These are phyloP conservation scores for Cercospora sp. DNA, from an alignment of 2,329 filamentous ascomycete genomes.

Conservation along the genomic window DNA sequence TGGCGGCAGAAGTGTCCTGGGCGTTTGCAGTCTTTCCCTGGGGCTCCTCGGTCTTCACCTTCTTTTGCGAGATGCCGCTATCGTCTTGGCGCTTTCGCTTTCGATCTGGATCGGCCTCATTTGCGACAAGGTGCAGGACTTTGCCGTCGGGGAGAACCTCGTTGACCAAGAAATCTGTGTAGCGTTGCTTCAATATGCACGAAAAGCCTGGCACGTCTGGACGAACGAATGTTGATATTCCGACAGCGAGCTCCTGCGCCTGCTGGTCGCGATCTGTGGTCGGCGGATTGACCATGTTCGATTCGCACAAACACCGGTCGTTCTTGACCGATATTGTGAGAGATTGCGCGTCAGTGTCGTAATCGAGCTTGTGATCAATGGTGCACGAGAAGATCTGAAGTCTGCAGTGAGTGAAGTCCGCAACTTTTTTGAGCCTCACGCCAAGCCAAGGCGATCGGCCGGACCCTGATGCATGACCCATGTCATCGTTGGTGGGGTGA, in stretches of 20 bases:
- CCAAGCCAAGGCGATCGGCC: not conserved
- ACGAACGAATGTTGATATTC: constrained; percentile 65
- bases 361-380: not conserved
- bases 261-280: constrained; percentile 16
- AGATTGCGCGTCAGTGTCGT: not conserved
- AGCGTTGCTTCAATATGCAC: constrained; percentile 71
- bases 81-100: constrained; percentile 30
- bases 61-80: constrained; percentile 21
- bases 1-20: constrained; percentile 8
- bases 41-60: constrained; percentile 15
- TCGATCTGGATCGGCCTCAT: constrained; percentile 31
- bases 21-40: constrained; percentile 9
- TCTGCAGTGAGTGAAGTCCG: not conserved
- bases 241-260: constrained; percentile 49
- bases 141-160: constrained; percentile 76
- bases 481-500: constrained; percentile 6
- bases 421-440: constrained; percentile 4
- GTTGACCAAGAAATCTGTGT: constrained; percentile 90
- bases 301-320: not conserved
- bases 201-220: constrained; percentile 59
- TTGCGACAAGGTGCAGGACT: constrained; percentile 68
- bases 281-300: not conserved
- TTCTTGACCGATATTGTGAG: not conserved
- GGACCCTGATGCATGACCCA: constrained; percentile 1
- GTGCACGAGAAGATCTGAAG: not conserved